Percentiles rank a stretch among this genome's conserved stretches.
Evolutionary conservation across 2,329 filamentous ascomycete species (phyloP).

Genomic region (Trichoderma citrinoviride): DNA sequence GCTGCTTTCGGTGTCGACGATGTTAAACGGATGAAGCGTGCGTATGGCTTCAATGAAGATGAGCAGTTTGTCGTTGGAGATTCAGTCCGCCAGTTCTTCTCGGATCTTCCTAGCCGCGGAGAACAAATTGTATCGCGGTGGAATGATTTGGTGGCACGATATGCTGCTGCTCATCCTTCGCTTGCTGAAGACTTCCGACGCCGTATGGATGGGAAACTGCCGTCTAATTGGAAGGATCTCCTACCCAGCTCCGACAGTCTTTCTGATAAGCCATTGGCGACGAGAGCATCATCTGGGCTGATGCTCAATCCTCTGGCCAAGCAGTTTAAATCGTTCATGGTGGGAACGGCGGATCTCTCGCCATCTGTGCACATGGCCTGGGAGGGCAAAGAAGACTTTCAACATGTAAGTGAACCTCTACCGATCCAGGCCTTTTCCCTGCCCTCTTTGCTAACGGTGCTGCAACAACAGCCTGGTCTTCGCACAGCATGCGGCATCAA

Average conservation of each 20-base stretch:
- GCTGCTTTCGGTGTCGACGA: constrained; percentile 55
- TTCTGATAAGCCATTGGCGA: not conserved
- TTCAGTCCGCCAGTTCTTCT: constrained; percentile 1
- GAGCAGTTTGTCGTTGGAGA: constrained; percentile 4
- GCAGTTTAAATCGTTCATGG: not conserved
- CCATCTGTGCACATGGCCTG: constrained; percentile 10
- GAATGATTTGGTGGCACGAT: not conserved
- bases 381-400: constrained; percentile 11
- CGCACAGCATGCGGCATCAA: not conserved
- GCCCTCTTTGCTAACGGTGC: not conserved
- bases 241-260: not conserved
- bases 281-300: not conserved
- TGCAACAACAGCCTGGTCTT: not conserved
- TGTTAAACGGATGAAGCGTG: constrained; percentile 42
- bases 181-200: not conserved
- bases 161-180: not conserved
- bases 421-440: accelerated
- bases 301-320: constrained; percentile 9
- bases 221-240: not conserved
- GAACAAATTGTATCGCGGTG: constrained; percentile 1
- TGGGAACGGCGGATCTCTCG: constrained; percentile 9
- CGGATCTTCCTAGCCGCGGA: not conserved
- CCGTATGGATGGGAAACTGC: not conserved
- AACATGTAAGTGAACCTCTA: not conserved
- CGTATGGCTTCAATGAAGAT: constrained; percentile 35